These are phyloP conservation scores for Pistacia vera DNA, from an alignment of 345 rosid genomes.

Conservation along the genomic window DNA sequence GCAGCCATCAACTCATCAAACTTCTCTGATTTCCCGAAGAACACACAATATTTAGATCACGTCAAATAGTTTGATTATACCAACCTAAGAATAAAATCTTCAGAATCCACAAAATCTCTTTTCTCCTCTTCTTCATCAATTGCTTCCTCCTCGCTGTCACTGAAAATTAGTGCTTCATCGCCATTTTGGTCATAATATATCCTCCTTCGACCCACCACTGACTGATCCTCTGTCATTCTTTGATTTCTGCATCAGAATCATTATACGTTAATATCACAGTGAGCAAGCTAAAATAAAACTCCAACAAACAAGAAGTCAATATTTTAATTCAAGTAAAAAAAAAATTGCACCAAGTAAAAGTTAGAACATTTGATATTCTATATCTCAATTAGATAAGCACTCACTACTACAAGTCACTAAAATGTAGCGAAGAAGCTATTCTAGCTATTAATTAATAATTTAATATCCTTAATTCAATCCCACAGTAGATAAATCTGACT, in stretches of 20 bases:
- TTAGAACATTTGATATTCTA: not conserved
- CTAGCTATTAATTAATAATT: not conserved
- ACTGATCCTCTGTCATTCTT: conserved; percentile 99
- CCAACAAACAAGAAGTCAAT: not conserved
- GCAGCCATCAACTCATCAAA: conserved; percentile 80
- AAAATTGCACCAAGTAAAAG: too few relatives aligned
- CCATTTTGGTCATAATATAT: conserved; percentile 97
- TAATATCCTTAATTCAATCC: not conserved
- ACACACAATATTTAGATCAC: conserved; percentile 7
- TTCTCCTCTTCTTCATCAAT: conserved; percentile 88
- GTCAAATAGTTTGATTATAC: conserved; percentile 39
- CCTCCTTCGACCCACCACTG: conserved; percentile 97
- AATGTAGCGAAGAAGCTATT: conserved; percentile 1
- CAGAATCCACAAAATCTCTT: conserved; percentile 70
- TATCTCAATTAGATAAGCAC: not conserved
- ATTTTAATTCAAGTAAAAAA: too few relatives aligned
- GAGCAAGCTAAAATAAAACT: not conserved
- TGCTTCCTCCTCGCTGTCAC: conserved; percentile 97
- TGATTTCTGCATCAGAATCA: conserved; percentile 71
- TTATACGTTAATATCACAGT: not conserved
- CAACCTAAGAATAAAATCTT: conserved; percentile 90
- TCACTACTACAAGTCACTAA: too few relatives aligned
- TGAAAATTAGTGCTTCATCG: conserved; percentile 98
- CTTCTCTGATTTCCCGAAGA: conserved; percentile 54
- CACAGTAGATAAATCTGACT: not conserved